These are phyloP conservation scores for Silene vulgaris DNA, from an alignment of 179 eudicot genomes.

Conservation along the genomic window DNA sequence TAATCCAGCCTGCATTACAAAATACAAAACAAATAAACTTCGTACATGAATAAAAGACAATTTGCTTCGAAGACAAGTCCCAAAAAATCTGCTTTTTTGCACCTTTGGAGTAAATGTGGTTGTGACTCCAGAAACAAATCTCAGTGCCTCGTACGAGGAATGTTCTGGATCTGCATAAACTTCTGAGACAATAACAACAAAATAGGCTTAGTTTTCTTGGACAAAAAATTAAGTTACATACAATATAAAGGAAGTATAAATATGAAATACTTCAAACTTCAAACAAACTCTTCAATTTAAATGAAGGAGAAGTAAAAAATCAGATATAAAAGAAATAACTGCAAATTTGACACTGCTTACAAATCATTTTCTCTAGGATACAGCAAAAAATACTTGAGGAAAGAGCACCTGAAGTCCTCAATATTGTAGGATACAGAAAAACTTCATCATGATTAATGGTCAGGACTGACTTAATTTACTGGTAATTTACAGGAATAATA, in stretches of 20 bases:
- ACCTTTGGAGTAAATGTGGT: conserved; percentile 94
- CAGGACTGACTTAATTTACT: too few relatives aligned
- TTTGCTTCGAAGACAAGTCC: background rate
- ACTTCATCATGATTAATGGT: too few relatives aligned
- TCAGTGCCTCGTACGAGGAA: conserved; percentile 66
- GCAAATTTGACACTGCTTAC: background rate
- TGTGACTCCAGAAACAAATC: conserved; percentile 71
- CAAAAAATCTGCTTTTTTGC: conserved; percentile 15
- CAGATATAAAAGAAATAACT: background rate
- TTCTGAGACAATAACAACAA: conserved; percentile 42
- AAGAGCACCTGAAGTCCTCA: too few relatives aligned
- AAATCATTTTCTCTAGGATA: background rate
- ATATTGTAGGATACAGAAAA: too few relatives aligned
- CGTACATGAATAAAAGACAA: conserved; percentile 13
- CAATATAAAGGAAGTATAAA: background rate
- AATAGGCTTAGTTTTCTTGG: background rate
- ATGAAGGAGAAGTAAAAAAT: background rate
- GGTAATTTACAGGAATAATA: too few relatives aligned
- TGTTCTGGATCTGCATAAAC: conserved; percentile 85
- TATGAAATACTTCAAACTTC: background rate
- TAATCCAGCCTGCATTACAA: conserved; percentile 66
- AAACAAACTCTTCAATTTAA: conserved; percentile 1
- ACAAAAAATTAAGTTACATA: background rate
- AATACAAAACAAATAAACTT: conserved; percentile 3
- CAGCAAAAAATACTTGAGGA: too few relatives aligned